Percentiles rank a stretch among this genome's conserved stretches.
phyloP scores from a whole-genome alignment of 352 stramenopile genomes.

The Phytophthora sp. region DNA sequence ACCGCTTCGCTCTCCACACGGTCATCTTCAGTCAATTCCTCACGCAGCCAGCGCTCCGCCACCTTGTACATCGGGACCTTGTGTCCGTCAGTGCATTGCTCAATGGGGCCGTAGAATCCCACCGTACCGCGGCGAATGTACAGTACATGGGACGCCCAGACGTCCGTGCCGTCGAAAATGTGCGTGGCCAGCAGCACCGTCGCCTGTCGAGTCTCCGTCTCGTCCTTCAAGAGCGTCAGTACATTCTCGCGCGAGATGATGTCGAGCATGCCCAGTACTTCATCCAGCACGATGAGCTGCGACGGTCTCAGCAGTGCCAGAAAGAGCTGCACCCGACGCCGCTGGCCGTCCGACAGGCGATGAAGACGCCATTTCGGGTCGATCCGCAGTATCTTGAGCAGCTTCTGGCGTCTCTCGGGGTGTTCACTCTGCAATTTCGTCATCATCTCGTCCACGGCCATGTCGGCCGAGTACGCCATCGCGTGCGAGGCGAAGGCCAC shows the following conservation, averaged over 20 bases:
- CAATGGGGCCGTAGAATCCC: conserved; percentile 68
- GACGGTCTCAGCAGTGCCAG: conserved; percentile 96
- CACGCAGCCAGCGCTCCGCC: conserved; percentile 93
- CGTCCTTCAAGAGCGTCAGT: conserved; percentile 91
- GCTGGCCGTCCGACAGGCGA: conserved; percentile 81
- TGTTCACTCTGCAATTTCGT: conserved; percentile 93
- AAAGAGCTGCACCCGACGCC: conserved; percentile 96
- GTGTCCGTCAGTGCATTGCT: conserved; percentile 76
- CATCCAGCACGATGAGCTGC: conserved; percentile 97
- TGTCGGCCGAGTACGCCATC: conserved; percentile 93
- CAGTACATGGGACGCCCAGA: conserved; percentile 95
- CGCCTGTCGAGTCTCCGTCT: conserved; percentile 62
- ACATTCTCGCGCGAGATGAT: conserved; percentile 95
- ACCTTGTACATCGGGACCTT: conserved; percentile 91
- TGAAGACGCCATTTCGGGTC: conserved; percentile 93
- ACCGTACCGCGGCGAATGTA: conserved; percentile 86
- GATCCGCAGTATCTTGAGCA: conserved; percentile 96
- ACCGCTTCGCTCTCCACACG: conserved; percentile 64
- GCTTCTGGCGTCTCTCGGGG: conserved; percentile 92
- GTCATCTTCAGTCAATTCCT: conserved; percentile 89
- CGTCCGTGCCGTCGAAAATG: conserved; percentile 98
- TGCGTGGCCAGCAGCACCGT: conserved; percentile 90
- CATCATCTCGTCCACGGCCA: conserved; percentile 98
- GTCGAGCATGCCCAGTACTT: conserved; percentile 98
- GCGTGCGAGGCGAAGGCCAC: conserved; percentile 94